Conservation (phyloP, 2,329 filamentous ascomycete genomes). For the Neopestalotiopsis sp. region DNA sequence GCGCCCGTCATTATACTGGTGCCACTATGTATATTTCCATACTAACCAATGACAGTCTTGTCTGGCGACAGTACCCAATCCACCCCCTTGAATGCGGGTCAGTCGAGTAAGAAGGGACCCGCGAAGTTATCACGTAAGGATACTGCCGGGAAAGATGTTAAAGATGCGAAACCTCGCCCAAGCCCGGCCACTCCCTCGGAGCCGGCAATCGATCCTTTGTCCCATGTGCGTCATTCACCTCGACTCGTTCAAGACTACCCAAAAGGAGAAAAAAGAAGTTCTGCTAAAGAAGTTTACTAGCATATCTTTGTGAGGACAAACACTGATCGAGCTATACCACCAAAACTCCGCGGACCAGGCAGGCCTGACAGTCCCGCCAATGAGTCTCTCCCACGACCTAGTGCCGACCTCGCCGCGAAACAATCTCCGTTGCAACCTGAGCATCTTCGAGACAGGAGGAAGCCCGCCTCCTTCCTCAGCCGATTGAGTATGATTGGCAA, state of each 20-base stretch:
- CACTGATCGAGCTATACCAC: slow-evolving; percentile 38
- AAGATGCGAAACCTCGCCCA: slow-evolving; percentile 1
- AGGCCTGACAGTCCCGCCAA: slow-evolving; percentile 57
- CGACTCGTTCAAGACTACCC: background rate
- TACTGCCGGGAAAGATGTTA: slow-evolving; percentile 1
- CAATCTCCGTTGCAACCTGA: slow-evolving; percentile 41
- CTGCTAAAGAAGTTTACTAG: slow-evolving; percentile 34
- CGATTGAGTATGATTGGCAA: slow-evolving; percentile 79
- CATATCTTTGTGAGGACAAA: slow-evolving; percentile 50
- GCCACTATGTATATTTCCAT: slow-evolving; percentile 4
- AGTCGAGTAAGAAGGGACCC: slow-evolving; percentile 29
- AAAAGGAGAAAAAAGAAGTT: background rate
- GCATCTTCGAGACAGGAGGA: slow-evolving; percentile 69
- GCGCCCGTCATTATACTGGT: background rate
- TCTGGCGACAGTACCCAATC: slow-evolving; percentile 30
- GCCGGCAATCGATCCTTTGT: slow-evolving; percentile 68
- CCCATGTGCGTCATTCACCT: slow-evolving; percentile 59
- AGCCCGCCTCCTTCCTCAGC: slow-evolving; percentile 88
- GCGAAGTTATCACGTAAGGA: slow-evolving; percentile 28
- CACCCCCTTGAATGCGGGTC: slow-evolving; percentile 20
- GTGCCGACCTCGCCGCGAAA: slow-evolving; percentile 48
- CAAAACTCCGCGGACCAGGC: slow-evolving; percentile 58
- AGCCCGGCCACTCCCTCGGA: slow-evolving; percentile 20
- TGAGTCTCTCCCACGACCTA: slow-evolving; percentile 46
- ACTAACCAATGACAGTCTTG: slow-evolving; percentile 1